These are phyloP conservation scores for Botryotinia calthae DNA, from an alignment of 2,329 filamentous ascomycete species.

Conservation along the genomic window DNA sequence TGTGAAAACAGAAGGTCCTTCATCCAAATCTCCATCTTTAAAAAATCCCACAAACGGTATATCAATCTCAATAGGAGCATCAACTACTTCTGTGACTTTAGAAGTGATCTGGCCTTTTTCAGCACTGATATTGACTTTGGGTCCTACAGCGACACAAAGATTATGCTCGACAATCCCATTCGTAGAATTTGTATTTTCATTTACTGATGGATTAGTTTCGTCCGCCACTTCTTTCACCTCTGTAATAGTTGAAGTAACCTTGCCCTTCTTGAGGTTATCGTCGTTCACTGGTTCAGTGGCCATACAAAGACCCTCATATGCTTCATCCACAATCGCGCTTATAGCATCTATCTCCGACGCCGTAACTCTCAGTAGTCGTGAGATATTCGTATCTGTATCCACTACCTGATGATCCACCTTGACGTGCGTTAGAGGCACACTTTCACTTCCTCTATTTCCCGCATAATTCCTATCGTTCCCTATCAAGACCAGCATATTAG, in stretches of 20 bases:
- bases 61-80: not conserved
- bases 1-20: not conserved
- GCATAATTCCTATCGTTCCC: not conserved
- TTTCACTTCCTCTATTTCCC: not conserved
- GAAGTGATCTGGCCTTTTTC: not conserved
- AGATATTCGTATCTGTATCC: no score
- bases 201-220: not conserved
- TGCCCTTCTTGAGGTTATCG: not conserved
- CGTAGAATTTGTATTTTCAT: not conserved
- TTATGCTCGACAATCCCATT: not conserved
- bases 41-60: not conserved
- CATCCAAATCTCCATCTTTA: not conserved
- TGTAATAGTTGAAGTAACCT: not conserved
- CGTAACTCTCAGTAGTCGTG: not conserved
- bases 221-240: not conserved
- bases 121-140: not conserved
- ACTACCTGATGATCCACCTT: no score
- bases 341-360: not conserved
- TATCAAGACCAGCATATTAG: not conserved
- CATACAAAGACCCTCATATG: not conserved
- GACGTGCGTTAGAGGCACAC: not conserved
- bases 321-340: constrained; percentile 9
- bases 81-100: not conserved
- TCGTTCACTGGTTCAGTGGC: not conserved
- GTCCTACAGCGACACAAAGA: not conserved